A percentile compares a stretch with the other conserved stretches of the same genome.
Evolutionary conservation across 2,329 filamentous ascomycete genomes (phyloP).

Genomic region (Ophiocordyceps unilateralis): DNA sequence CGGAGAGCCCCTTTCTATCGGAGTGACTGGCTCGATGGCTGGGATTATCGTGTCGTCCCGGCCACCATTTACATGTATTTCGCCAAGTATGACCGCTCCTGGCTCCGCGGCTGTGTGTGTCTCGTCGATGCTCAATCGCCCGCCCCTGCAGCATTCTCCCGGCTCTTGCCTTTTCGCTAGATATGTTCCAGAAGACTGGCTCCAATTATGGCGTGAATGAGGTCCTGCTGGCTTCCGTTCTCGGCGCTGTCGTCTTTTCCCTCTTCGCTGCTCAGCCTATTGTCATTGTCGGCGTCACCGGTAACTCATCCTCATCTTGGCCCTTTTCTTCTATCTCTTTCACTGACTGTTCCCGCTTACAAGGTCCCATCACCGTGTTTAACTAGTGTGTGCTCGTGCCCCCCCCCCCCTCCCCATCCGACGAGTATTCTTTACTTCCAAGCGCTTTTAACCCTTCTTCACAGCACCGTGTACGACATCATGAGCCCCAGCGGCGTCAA

Average conservation of each 20-base stretch:
- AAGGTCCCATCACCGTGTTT: slow-evolving; percentile 79
- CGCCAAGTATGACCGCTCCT: slow-evolving; percentile 48
- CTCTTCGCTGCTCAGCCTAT: slow-evolving; percentile 68
- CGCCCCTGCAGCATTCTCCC: slow-evolving; percentile 57
- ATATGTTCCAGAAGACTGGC: slow-evolving; percentile 82
- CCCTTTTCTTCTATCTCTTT: slow-evolving; percentile 1
- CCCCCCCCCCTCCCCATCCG: not conserved
- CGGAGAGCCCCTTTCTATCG: slow-evolving; percentile 59
- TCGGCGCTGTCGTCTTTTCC: slow-evolving; percentile 68
- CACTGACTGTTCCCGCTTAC: not conserved
- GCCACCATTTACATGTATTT: slow-evolving; percentile 91
- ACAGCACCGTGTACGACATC: slow-evolving; percentile 72
- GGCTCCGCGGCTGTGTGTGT: not conserved
- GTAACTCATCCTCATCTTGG: slow-evolving; percentile 15
- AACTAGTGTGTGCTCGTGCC: slow-evolving; percentile 46
- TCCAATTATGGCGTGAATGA: slow-evolving; percentile 83
- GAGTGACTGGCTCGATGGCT: slow-evolving; percentile 75
- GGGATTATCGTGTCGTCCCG: slow-evolving; percentile 78
- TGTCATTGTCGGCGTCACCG: slow-evolving; percentile 81
- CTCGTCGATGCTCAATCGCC: not conserved
- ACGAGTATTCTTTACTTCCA: no score
- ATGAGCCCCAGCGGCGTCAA: slow-evolving; percentile 60
- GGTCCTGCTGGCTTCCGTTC: slow-evolving; percentile 68
- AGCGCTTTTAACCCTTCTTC: not conserved
- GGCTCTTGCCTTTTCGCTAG: slow-evolving; percentile 73